phyloP scores from a whole-genome alignment of 2,329 filamentous ascomycete species.

The Aphanocladium album region DNA sequence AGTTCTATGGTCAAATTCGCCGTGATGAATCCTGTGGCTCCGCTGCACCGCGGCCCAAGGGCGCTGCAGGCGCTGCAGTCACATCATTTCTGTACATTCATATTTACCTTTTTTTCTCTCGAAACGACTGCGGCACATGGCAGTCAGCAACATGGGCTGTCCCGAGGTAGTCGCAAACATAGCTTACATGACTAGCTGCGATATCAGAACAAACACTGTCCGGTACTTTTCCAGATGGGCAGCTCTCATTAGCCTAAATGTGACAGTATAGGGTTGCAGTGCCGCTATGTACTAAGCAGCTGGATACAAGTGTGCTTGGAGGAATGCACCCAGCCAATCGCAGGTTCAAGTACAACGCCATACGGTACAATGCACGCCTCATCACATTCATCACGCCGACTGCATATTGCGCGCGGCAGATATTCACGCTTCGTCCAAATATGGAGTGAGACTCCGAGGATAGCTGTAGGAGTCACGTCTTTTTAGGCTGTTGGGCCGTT shows the following conservation, averaged over 20 bases:
- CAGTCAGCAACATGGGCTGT: not conserved
- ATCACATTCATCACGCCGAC: not conserved
- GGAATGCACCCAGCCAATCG: not conserved
- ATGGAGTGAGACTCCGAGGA: not conserved
- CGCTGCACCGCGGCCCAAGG: not conserved
- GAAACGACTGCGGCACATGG: not conserved
- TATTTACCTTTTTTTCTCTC: not conserved
- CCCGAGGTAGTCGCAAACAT: not conserved
- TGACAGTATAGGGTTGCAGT: not conserved
- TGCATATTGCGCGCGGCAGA: not conserved
- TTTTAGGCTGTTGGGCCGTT: not conserved
- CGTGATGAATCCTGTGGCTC: not conserved
- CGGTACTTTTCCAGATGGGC: not conserved
- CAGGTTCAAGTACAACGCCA: not conserved
- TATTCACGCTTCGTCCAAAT: not conserved
- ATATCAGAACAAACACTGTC: not conserved
- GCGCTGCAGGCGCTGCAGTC: too few relatives aligned
- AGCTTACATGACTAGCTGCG: not conserved
- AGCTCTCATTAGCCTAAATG: not conserved
- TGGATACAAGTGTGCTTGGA: not conserved
- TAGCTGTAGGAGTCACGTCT: not conserved
- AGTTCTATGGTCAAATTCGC: not conserved
- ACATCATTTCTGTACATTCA: too few relatives aligned
- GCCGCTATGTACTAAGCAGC: not conserved
- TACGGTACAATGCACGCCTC: conserved; percentile 1